A percentile compares a stretch with the other conserved stretches of the same genome.
These are phyloP conservation scores for Saccharomyces hybrid DNA, from an alignment of 1,139 yeast genomes.

Conservation along the genomic window DNA sequence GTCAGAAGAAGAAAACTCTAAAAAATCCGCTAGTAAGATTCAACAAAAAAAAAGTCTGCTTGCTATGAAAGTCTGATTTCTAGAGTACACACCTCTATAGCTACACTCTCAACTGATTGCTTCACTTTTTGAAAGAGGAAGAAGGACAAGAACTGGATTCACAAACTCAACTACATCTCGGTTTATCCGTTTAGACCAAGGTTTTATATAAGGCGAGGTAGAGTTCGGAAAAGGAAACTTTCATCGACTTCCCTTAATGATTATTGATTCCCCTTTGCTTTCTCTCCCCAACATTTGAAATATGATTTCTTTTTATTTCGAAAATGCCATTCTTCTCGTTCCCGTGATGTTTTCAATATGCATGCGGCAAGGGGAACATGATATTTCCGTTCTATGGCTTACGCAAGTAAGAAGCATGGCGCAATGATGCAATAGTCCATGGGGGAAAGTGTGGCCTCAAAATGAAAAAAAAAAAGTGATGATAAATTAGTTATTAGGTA, in stretches of 20 bases:
- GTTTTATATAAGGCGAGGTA: neutral
- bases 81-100: neutral
- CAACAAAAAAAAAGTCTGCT: neutral
- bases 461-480: neutral
- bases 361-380: neutral
- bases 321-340: neutral
- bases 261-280: neutral
- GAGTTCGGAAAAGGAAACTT: neutral
- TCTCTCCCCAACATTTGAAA: neutral
- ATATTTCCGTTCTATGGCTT: neutral
- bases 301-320: neutral
- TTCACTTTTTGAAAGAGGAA: neutral
- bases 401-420: neutral
- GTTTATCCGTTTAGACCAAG: neutral
- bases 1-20: neutral
- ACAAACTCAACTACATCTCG: neutral
- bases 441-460: neutral
- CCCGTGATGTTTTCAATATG: neutral
- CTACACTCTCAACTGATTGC: neutral
- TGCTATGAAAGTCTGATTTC: neutral
- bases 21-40: neutral
- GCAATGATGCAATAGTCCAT: neutral
- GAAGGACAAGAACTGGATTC: neutral
- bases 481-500: neutral
- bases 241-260: neutral